A percentile compares a stretch with the other conserved stretches of the same genome.
phyloP scores from a whole-genome alignment of 2,329 filamentous ascomycete species.

The Bipolaris gigantea region DNA sequence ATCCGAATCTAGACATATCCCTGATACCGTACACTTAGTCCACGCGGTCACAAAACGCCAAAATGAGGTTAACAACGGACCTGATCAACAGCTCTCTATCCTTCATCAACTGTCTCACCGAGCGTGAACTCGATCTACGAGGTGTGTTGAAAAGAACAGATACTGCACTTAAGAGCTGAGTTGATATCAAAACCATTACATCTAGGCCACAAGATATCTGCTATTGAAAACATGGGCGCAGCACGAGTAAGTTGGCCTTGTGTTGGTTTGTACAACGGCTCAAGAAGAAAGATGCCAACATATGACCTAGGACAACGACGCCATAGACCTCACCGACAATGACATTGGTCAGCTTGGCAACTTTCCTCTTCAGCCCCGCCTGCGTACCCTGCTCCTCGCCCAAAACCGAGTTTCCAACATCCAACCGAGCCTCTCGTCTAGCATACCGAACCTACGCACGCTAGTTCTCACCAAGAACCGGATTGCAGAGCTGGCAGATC shows the following conservation, averaged over 20 bases:
- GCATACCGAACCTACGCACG: conserved; percentile 79
- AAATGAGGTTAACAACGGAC: conserved; percentile 93
- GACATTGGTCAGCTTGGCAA: conserved; percentile 88
- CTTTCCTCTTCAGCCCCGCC: conserved; percentile 86
- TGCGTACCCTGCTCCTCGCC: conserved; percentile 84
- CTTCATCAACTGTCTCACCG: conserved; percentile 97
- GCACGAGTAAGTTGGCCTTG: conserved; percentile 71
- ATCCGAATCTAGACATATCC: not conserved
- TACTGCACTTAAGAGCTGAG: conserved; percentile 87
- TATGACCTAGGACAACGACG: conserved; percentile 75
- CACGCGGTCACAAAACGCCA: conserved; percentile 29
- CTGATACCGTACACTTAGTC: not conserved
- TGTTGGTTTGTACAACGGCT: not conserved
- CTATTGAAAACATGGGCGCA: conserved; percentile 96
- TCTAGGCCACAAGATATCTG: conserved; percentile 96
- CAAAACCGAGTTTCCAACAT: conserved; percentile 86
- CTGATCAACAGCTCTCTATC: conserved; percentile 93
- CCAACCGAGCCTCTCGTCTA: conserved; percentile 71
- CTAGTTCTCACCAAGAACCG: conserved; percentile 84
- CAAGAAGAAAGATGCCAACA: not conserved
- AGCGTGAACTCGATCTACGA: conserved; percentile 98
- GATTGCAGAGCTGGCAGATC: conserved; percentile 78
- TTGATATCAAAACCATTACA: conserved; percentile 71
- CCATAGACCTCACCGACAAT: conserved; percentile 98
- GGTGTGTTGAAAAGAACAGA: conserved; percentile 98